A percentile compares a stretch with the other conserved stretches of the same genome.
Evolutionary conservation across 129 eudicot genomes (phyloP).

Genomic region (Kitagawia praeruptora): DNA sequence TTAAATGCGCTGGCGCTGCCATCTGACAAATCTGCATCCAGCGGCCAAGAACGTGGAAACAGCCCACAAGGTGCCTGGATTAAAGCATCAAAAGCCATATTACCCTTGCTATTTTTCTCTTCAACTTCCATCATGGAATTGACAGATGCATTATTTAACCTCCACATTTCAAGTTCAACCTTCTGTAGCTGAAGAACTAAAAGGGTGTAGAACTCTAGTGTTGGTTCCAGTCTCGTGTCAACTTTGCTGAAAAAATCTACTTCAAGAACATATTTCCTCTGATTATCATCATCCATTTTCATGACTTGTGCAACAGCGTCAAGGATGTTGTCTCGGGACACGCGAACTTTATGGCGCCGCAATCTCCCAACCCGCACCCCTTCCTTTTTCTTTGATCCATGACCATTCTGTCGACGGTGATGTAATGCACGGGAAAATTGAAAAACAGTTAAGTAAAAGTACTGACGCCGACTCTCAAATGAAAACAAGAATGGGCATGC

Average conservation of each 20-base stretch:
- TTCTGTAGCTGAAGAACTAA: conserved; percentile 80
- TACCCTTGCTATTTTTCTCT: conserved; percentile 20
- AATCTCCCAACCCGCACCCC: conserved; percentile 81
- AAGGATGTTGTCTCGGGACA: conserved; percentile 71
- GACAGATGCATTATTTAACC: conserved; percentile 36
- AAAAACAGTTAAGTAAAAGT: conserved; percentile 85
- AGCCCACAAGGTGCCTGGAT: conserved; percentile 70
- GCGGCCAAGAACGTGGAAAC: too few species aligned
- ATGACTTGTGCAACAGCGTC: conserved; percentile 94
- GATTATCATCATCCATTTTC: conserved; percentile 82
- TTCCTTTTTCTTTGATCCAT: conserved; percentile 69
- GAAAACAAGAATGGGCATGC: conserved; percentile 94
- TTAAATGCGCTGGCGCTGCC: conserved; percentile 42
- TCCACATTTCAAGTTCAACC: conserved; percentile 71
- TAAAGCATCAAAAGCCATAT: conserved; percentile 28
- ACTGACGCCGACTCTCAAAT: conserved; percentile 79
- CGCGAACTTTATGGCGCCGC: conserved; percentile 91
- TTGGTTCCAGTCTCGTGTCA: conserved; percentile 91
- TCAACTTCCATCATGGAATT: conserved; percentile 35
- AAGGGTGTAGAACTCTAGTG: conserved; percentile 83
- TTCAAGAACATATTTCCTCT: conserved; percentile 84
- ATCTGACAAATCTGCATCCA: too few species aligned
- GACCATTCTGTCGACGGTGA: conserved; percentile 81
- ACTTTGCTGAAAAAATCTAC: conserved; percentile 89
- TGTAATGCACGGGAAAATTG: conserved; percentile 80